A percentile compares a stretch with the other conserved stretches of the same genome.
phyloP scores from a whole-genome alignment of 441 rosid species.

The Populus hybrid region DNA sequence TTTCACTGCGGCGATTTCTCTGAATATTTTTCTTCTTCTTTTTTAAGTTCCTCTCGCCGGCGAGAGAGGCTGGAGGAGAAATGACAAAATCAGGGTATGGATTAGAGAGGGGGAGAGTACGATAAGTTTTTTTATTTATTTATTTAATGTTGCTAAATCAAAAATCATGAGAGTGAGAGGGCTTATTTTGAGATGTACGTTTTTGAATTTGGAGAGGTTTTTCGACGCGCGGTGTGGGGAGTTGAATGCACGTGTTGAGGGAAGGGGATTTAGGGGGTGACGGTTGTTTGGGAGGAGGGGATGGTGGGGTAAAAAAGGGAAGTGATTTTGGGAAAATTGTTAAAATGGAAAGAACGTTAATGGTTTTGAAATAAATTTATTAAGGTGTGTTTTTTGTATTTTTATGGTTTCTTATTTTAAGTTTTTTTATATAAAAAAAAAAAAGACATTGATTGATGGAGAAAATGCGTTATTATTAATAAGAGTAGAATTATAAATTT shows the following conservation, averaged over 20 bases:
- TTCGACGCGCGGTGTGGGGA: constrained; percentile 2
- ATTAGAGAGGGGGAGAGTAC: neutral
- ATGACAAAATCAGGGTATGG: constrained; percentile 10
- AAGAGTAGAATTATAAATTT: no score
- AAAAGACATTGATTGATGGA: no score
- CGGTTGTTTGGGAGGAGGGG: neutral
- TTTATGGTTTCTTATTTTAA: no score
- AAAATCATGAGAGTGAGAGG: neutral
- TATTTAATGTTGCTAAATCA: neutral
- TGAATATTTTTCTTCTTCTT: neutral
- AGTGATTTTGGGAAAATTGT: no score
- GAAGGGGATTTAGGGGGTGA: neutral
- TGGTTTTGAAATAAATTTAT: no score
- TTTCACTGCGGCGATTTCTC: constrained; percentile 2
- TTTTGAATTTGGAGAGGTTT: constrained; percentile 1
- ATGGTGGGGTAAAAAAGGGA: no score
- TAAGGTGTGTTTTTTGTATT: no score
- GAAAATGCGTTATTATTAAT: no score
- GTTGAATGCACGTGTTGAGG: neutral
- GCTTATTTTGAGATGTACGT: constrained; percentile 23
- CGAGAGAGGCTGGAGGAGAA: neutral
- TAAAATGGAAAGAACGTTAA: no score
- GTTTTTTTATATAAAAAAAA: no score
- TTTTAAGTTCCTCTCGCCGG: neutral
- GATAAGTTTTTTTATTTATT: neutral